phyloP scores from a whole-genome alignment of 768 basidiomycete genomes.

The Lactarius tabidus region DNA sequence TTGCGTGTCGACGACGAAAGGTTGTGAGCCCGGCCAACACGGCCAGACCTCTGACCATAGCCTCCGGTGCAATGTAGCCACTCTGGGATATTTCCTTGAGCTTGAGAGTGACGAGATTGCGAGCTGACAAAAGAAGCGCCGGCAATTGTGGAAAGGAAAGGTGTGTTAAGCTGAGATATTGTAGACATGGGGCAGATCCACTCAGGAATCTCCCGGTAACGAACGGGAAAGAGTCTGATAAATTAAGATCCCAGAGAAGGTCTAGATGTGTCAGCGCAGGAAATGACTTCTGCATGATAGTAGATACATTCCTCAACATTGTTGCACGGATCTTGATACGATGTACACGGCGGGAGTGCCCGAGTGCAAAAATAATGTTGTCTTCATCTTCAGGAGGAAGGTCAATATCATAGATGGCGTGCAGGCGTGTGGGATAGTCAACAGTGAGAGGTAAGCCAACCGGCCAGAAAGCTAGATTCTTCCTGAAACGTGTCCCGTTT shows the following conservation, averaged over 20 bases:
- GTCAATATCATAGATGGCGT: background rate
- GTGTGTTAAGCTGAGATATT: background rate
- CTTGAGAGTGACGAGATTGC: background rate
- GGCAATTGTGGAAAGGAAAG: background rate
- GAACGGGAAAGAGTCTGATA: background rate
- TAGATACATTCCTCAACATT: background rate
- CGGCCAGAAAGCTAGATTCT: background rate
- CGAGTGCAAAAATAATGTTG: background rate
- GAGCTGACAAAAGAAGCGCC: background rate
- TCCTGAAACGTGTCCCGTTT: background rate
- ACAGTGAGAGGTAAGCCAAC: background rate
- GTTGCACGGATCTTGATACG: background rate
- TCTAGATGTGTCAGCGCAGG: background rate
- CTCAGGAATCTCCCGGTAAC: background rate
- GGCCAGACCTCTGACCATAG: background rate
- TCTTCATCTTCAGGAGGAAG: background rate
- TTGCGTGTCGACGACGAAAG: background rate
- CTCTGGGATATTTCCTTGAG: background rate
- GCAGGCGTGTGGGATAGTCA: background rate
- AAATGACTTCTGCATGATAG: background rate
- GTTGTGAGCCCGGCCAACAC: background rate
- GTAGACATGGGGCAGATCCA: background rate
- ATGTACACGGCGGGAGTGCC: background rate
- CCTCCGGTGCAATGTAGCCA: background rate
- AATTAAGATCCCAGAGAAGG: background rate